Percentiles rank a stretch among this genome's conserved stretches.
phyloP scores from a whole-genome alignment of 2,329 filamentous ascomycete species.

The Fusarium agapanthi region DNA sequence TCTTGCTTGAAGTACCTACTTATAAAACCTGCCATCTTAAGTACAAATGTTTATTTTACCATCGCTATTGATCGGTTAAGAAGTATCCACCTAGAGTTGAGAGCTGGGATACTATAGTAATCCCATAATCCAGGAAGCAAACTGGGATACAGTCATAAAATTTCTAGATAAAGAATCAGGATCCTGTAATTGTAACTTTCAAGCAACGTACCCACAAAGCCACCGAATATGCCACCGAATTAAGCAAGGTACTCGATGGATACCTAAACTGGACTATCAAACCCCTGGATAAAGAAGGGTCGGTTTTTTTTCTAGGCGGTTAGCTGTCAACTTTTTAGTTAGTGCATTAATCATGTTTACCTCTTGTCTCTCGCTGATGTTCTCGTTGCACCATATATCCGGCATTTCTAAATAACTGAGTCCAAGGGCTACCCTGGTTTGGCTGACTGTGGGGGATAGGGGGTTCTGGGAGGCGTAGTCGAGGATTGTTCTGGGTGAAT shows the following conservation, averaged over 20 bases:
- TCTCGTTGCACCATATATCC: not conserved
- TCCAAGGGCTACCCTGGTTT: not conserved
- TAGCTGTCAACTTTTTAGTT: not conserved
- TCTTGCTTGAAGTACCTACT: not conserved
- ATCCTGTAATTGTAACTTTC: not conserved
- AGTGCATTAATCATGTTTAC: not conserved
- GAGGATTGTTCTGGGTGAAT: not conserved
- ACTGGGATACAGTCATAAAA: not conserved
- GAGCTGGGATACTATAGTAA: not conserved
- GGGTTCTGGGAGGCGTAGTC: not conserved
- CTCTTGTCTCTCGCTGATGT: not conserved
- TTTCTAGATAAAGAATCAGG: not conserved
- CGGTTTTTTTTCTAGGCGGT: not conserved
- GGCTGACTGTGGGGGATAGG: not conserved
- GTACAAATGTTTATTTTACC: not conserved
- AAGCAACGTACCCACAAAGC: not conserved
- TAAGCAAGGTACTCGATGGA: not conserved
- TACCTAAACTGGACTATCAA: not conserved
- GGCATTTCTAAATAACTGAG: not conserved
- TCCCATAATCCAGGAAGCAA: not conserved
- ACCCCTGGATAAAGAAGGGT: not conserved
- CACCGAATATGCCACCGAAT: not conserved
- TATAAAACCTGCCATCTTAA: not conserved
- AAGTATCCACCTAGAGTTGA: not conserved
- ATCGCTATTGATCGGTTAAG: not conserved